Percentiles rank a stretch among this genome's conserved stretches.
Conservation (phyloP, 2,329 filamentous ascomycete species). For the Diaporthe longicolla region DNA sequence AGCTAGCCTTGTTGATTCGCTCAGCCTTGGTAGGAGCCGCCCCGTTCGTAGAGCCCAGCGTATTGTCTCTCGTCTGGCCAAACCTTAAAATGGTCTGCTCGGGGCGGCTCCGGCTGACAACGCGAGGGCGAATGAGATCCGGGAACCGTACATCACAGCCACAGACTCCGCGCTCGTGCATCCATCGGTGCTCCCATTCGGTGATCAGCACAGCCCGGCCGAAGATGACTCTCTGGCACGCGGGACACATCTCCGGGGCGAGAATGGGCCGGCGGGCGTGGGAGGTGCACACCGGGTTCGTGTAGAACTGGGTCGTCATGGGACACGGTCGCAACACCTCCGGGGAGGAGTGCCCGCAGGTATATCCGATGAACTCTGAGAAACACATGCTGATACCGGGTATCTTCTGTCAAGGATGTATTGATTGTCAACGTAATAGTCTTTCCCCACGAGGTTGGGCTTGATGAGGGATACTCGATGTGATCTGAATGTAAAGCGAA, state of each 20-base stretch:
- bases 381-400: slow-evolving; percentile 58
- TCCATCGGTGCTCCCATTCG: slow-evolving; percentile 60
- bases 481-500: not conserved
- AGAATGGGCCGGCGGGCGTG: slow-evolving; percentile 51
- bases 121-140: slow-evolving; percentile 51
- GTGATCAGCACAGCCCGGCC: slow-evolving; percentile 56
- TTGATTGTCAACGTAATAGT: not conserved
- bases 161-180: slow-evolving; percentile 61
- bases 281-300: slow-evolving; percentile 53
- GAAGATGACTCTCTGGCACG: slow-evolving; percentile 57
- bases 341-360: slow-evolving; percentile 62
- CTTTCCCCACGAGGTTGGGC: not conserved
- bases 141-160: slow-evolving; percentile 56
- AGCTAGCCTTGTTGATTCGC: not conserved
- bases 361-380: slow-evolving; percentile 61
- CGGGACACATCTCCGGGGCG: slow-evolving; percentile 53
- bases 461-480: not conserved
- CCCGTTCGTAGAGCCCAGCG: not conserved
- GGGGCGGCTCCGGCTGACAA: slow-evolving; percentile 44
- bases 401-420: not conserved
- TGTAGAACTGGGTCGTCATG: slow-evolving; percentile 54
- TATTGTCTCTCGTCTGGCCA: not conserved
- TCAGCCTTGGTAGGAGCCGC: not conserved
- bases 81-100: not conserved
- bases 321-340: slow-evolving; percentile 60